These are phyloP conservation scores for Albophoma yamanashiensis DNA, from an alignment of 2,329 filamentous ascomycete genomes.

Conservation along the genomic window DNA sequence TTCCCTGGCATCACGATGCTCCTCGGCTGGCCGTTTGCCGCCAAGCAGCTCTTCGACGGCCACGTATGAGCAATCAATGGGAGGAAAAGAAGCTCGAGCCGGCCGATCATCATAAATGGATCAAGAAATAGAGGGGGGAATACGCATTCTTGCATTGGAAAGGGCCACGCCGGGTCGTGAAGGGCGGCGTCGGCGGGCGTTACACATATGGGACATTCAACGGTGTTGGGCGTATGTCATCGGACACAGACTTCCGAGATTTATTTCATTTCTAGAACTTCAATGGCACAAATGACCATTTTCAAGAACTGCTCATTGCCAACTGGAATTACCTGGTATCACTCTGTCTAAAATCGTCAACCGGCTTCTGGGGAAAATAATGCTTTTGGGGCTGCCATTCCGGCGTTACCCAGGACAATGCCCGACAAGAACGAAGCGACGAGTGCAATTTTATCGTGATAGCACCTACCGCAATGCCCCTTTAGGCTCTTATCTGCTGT, in stretches of 20 bases:
- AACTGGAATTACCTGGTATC: too few species aligned
- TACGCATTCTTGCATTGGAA: background rate
- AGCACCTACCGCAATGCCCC: too few species aligned
- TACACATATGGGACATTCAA: background rate
- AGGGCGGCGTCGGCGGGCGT: background rate
- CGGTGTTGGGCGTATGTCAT: background rate
- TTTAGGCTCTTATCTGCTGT: too few species aligned
- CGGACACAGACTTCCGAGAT: background rate
- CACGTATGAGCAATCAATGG: slow-evolving; percentile 11
- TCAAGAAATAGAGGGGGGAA: background rate
- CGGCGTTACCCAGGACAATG: too few species aligned
- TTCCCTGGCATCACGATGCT: slow-evolving; percentile 20
- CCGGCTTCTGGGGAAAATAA: too few species aligned
- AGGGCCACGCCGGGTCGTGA: background rate
- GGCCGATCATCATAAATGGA: background rate
- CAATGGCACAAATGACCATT: background rate
- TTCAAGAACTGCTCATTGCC: background rate
- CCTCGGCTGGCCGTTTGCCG: slow-evolving; percentile 23
- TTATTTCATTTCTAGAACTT: background rate
- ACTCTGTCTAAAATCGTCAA: too few species aligned
- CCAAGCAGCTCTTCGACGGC: slow-evolving; percentile 18
- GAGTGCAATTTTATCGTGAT: too few species aligned
- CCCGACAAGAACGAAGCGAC: too few species aligned
- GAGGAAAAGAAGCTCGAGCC: background rate
- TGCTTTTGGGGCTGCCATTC: too few species aligned